phyloP scores from a whole-genome alignment of 2,329 filamentous ascomycete genomes.

The Ophiosphaerella korrae region DNA sequence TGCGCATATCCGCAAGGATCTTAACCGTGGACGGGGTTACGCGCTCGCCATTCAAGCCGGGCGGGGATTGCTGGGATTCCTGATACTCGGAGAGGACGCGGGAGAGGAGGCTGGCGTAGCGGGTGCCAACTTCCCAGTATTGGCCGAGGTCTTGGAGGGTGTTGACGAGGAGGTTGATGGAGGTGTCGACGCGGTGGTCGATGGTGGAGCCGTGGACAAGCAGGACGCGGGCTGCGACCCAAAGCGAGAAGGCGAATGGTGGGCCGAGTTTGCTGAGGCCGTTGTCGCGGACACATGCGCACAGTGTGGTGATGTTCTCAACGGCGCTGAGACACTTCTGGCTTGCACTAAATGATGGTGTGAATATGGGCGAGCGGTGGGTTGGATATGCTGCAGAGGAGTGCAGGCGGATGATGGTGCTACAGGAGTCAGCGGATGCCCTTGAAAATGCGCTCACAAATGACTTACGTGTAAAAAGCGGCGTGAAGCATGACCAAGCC shows the following conservation, averaged over 20 bases:
- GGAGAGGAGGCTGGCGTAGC: slow-evolving; percentile 79
- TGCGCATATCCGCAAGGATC: slow-evolving; percentile 88
- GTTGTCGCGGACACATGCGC: slow-evolving; percentile 76
- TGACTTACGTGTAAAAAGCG: slow-evolving; percentile 77
- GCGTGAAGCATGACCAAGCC: slow-evolving; percentile 91
- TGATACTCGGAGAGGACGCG: slow-evolving; percentile 85
- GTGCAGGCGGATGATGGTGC: slow-evolving; percentile 83
- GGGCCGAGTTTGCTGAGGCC: slow-evolving; percentile 80
- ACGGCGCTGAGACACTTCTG: slow-evolving; percentile 84
- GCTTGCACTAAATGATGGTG: slow-evolving; percentile 82
- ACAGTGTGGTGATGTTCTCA: slow-evolving; percentile 70
- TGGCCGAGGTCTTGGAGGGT: slow-evolving; percentile 79
- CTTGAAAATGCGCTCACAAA: slow-evolving; percentile 13
- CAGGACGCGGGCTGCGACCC: slow-evolving; percentile 85
- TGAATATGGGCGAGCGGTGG: slow-evolving; percentile 85
- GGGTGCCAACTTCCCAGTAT: slow-evolving; percentile 83
- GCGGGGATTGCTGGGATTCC: slow-evolving; percentile 69
- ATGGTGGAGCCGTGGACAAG: slow-evolving; percentile 91
- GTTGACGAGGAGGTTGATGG: slow-evolving; percentile 81
- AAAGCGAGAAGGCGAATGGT: slow-evolving; percentile 88
- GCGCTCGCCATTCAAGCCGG: slow-evolving; percentile 67
- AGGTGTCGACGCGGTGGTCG: slow-evolving; percentile 78
- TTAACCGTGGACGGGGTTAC: slow-evolving; percentile 82
- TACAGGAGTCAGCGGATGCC: slow-evolving; percentile 37
- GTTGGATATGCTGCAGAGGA: slow-evolving; percentile 93